Base-by-base conservation (phyloP, 1,139 yeast species). In the Candida sp. region DNA sequence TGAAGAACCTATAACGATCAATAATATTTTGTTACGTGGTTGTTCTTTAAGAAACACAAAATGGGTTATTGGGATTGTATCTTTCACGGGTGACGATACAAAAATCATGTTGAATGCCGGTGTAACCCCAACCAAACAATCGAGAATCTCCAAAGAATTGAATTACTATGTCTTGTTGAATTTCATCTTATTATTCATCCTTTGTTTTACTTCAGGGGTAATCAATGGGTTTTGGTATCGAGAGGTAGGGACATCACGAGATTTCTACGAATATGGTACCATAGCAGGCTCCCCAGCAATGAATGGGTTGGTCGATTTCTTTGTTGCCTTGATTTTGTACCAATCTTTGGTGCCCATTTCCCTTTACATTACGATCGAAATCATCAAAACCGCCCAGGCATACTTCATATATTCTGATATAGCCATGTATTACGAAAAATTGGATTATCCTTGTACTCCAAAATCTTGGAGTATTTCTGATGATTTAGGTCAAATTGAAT, bases 401-500 rank as follows among this genome's bases (percentile, higher is more conserved):
- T 78, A 64, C 50, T 79, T 79, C 63, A 79, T 79, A 44, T 77
- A 72, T 54, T 70, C 79, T 1, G 83, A 78, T 58, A 60, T 69
- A 44, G 60, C 64, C 27, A 75, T 79, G 79, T 79, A 79, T 56
- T 79, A 78, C 49, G 72, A 64, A 38, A 63, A 56, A 45, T 61
- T 79, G 45, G 84, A 79, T 57, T 77, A 71, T 51, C 84, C 84
- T 0, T 79, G 85, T 57, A 75, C 78, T 2, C 84, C 84, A 1
- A 78, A 79, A 52, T 72, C 82, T 1, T 79, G 85, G 85, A 74
- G 76, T 44, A 79, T 79, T 41, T 77, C 83, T 11, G 85, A 79
- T 61, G 85, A 79, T 57, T 67, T 79, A 52, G 85, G 85, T n/a
- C 85, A 79, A 57, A 78, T 79, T 46, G 84, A 79, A 55, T 79